These are phyloP conservation scores for Trichomonas tenax DNA, from an alignment of 208 protist genomes.

Conservation along the genomic window DNA sequence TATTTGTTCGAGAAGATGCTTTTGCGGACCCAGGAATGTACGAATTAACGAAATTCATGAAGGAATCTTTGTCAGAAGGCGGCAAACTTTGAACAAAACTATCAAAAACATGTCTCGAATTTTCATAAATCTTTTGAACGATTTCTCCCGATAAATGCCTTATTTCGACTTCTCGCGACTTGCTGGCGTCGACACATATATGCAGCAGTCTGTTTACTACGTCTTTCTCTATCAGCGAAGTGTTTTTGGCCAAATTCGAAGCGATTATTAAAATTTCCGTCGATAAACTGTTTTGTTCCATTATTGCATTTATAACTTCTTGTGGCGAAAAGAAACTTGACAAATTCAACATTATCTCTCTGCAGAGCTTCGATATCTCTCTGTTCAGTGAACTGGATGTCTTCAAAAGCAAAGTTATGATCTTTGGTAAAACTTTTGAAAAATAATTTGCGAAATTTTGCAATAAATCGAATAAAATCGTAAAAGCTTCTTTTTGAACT, in stretches of 20 bases:
- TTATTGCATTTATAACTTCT: background rate
- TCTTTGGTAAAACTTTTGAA: background rate
- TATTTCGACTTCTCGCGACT: background rate
- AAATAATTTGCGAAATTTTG: background rate
- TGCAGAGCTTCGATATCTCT: background rate
- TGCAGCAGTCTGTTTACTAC: background rate
- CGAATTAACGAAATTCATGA: background rate
- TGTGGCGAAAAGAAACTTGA: background rate
- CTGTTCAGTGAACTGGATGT: background rate
- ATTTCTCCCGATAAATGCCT: background rate
- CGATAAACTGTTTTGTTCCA: background rate
- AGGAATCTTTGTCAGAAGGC: background rate
- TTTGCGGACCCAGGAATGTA: background rate
- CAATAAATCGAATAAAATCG: background rate
- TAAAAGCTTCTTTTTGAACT: background rate
- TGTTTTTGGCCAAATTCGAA: background rate
- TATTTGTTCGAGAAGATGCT: background rate
- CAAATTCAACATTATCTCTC: background rate
- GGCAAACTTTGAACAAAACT: background rate
- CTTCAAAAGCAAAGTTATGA: background rate
- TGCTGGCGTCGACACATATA: background rate
- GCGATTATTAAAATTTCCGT: background rate
- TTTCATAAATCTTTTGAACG: background rate
- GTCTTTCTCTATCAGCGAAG: background rate
- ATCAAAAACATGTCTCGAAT: background rate